Conservation (phyloP, 352 stramenopile species). For the Pythium aquatile region DNA sequence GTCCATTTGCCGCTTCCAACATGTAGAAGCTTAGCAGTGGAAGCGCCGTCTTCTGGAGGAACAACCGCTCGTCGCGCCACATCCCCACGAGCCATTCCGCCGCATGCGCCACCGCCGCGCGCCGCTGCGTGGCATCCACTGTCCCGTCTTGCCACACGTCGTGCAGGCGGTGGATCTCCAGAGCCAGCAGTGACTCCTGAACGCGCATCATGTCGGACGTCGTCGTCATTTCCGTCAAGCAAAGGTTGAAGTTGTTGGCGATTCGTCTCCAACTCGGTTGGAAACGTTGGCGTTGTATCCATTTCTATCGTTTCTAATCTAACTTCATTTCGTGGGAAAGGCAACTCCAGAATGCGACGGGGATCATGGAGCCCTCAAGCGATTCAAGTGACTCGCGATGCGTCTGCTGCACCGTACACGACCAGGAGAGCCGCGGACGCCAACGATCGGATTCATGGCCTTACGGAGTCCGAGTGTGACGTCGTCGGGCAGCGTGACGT, state of each 20-base stretch:
- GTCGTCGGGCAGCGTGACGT: background rate
- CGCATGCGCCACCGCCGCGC: slow-evolving; percentile 3
- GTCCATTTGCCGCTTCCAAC: slow-evolving; percentile 9
- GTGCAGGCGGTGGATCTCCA: slow-evolving; percentile 24
- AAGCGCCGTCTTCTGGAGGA: slow-evolving; percentile 18
- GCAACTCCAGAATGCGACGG: background rate
- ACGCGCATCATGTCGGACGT: slow-evolving; percentile 3
- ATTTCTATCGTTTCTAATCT: slow-evolving; percentile 7
- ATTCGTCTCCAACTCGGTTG: background rate
- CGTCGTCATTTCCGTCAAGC: background rate
- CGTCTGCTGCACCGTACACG: background rate
- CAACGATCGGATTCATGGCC: slow-evolving; percentile 16
- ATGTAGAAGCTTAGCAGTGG: slow-evolving; percentile 17
- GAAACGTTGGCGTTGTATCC: slow-evolving; percentile 3
- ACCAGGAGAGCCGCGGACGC: background rate
- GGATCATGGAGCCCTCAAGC: background rate
- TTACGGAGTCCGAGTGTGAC: slow-evolving; percentile 22
- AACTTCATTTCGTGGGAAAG: background rate
- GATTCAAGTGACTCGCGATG: slow-evolving; percentile 14
- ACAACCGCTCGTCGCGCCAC: slow-evolving; percentile 23
- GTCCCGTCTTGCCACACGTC: slow-evolving; percentile 6
- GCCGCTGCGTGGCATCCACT: slow-evolving; percentile 3
- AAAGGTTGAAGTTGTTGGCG: slow-evolving; percentile 15
- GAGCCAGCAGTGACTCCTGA: slow-evolving; percentile 19
- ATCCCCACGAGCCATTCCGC: slow-evolving; percentile 9